Base-by-base conservation (phyloP, 495 filamentous ascomycete species). In the Apodospora peruviana region DNA sequence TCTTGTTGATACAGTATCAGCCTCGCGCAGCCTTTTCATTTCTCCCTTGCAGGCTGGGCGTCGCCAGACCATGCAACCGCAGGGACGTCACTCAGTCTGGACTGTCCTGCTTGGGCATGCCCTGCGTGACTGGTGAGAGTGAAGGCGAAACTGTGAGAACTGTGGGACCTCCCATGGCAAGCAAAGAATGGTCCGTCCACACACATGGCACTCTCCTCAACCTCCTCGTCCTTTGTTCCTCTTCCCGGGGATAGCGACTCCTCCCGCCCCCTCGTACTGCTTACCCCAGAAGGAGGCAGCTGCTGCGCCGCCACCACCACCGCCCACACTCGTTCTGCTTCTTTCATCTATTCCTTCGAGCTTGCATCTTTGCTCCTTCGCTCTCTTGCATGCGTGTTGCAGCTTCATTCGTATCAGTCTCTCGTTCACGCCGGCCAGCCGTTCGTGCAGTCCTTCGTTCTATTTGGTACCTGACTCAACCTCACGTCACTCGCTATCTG, bases 21-120 rank as follows among this genome's bases (percentile, higher is more conserved):
- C n/a, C n/a, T 7, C 29, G 8, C n/a, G 9, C 34, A 40, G 45
- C 45, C 45, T 23, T 37, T 25, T 50, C 47, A 50, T 50, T 37
- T 50, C 47, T 35, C 47, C 47, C 47, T 49, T 42, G 38, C 37
- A 35, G 38, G n/a, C 37, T 37, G 17, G 47, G 47, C 25, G 7
- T 4, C 45, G n/a, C 24, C 37, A 19, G 18, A 21, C 34, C 17
- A 23, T 38, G 43, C n/a, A 11, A 17, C n/a, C 19, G 43, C n/a
- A 21, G 24, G n/a, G 12, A 8, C 16, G 3, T 25, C 40, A n/a
- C 11, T 23, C 20, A 2, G 20, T 43, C 22, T 12, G 9, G 40
- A 25, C 12, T n/a, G 9, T 43, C 42, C 23, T 32, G 42, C 42
- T 21, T 44, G 42, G 42, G 42, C 29, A 44, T 32, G 22, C 42